Base-by-base conservation (phyloP, 1,284 basidiomycete genomes). In the Heterobasidion annosum region DNA sequence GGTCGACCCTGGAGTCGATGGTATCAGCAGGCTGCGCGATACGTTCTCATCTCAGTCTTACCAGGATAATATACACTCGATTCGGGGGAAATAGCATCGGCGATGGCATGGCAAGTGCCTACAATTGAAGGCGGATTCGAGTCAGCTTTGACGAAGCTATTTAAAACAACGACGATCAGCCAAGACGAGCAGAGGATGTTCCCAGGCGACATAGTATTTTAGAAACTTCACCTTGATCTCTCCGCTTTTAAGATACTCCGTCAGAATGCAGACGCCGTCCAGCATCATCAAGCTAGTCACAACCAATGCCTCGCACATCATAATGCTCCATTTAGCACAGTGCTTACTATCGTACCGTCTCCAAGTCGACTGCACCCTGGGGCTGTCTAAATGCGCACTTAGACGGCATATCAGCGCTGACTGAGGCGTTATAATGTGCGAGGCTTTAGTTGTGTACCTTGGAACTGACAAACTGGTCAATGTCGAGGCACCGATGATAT, bases 1-100 rank as follows among this genome's bases (percentile, higher is more conserved):
- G n/a, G 48, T 18, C 1, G 58, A 62, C 15, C 57, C 68, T 60
- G 42, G 10, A 40, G 12, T 37, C 15, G 10, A 3, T 8, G 46
- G 16, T 12, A 49, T 34, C 12, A n/a, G 8, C 16, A 12, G 40
- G 7, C 34, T 43, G 13, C 37, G 47, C 3, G 34, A 34, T 15
- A 33, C 32, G 12, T 33, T 8, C 9, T 10, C 12, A 2, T 15
- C 16, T 10, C 7, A 18, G 7, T 32, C 18, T 10, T 34, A 54
- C 37, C 46, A 40, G 46, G 47, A 49, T 16, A 49, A 37, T 16
- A 54, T n/a, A 54, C 53, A 13, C 42, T 18, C 0, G 53, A 50
- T 15, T 34, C 34, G 9, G 47, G 35, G 15, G 52, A 53, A 15
- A 53, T 4, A 12, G 13, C 16, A 8, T 3, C 4, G 9, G 46